phyloP scores from a whole-genome alignment of 768 basidiomycete species.

The Brasilioporus rufonigricans region DNA sequence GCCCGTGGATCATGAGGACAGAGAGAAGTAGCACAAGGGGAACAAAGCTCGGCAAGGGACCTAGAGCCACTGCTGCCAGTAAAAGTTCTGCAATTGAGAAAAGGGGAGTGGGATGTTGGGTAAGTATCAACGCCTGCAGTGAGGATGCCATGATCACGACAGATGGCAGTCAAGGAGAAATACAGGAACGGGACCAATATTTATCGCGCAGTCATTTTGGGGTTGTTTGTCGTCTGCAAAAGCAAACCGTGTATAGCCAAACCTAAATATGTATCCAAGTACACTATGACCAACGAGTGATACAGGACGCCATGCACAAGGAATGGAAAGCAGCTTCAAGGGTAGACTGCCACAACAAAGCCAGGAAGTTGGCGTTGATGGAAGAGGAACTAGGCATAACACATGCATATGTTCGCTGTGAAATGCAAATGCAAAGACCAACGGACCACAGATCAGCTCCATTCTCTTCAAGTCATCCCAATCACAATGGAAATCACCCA shows the following conservation, averaged over 20 bases:
- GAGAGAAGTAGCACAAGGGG: conserved; percentile 32
- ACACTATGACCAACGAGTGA: not conserved
- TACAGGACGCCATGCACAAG: not conserved
- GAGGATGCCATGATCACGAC: conserved; percentile 16
- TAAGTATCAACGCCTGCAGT: conserved; percentile 25
- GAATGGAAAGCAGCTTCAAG: no score
- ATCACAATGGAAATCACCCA: conserved; percentile 9
- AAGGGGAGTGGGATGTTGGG: conserved; percentile 19
- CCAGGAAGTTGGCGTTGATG: not conserved
- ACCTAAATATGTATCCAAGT: not conserved
- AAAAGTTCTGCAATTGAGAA: conserved; percentile 24
- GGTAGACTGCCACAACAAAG: not conserved
- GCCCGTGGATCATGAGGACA: conserved; percentile 29
- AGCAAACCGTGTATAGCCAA: conserved; percentile 1
- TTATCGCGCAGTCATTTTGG: conserved; percentile 15
- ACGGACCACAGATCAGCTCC: conserved; percentile 3
- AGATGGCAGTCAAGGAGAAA: conserved; percentile 10
- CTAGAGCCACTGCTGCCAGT: conserved; percentile 27
- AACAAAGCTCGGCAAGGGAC: conserved; percentile 31
- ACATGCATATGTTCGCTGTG: not conserved
- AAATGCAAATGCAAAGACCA: not conserved
- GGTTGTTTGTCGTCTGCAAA: conserved; percentile 21
- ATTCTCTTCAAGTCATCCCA: not conserved
- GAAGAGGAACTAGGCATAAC: not conserved
- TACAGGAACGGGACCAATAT: conserved; percentile 2